Conservation (phyloP, 768 basidiomycete genomes). For the Agaricus blazei region DNA sequence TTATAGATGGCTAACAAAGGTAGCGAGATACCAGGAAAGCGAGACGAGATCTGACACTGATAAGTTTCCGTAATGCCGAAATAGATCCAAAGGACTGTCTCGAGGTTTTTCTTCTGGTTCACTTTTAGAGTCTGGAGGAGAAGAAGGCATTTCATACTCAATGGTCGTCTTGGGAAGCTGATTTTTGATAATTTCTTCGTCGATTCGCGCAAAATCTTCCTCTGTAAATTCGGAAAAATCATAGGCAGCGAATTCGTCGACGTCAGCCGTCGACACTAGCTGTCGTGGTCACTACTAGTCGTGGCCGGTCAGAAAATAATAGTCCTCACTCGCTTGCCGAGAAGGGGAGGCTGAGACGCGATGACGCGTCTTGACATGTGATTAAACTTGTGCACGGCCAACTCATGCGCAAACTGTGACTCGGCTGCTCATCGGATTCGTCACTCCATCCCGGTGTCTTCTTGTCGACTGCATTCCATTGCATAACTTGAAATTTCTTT, state of each 20-base stretch:
- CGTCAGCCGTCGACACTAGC: constrained; percentile 19
- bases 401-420: too few species aligned
- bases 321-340: not conserved
- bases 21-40: constrained; percentile 49
- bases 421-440: constrained; percentile 17
- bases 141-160: constrained; percentile 3
- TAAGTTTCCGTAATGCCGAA: constrained; percentile 40
- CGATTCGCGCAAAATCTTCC: constrained; percentile 49
- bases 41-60: constrained; percentile 61
- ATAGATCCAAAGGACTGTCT: constrained; percentile 24
- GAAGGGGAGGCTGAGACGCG: not conserved
- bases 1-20: not conserved
- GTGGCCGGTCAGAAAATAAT: not conserved
- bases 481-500: too few species aligned
- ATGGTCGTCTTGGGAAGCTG: constrained; percentile 7
- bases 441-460: constrained; percentile 14
- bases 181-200: constrained; percentile 27
- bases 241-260: constrained; percentile 35
- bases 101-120: not conserved
- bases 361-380: constrained; percentile 17
- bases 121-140: not conserved
- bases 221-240: constrained; percentile 53
- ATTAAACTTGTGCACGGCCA: too few species aligned
- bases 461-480: too few species aligned
- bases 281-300: not conserved